Evolutionary conservation across 805 yeast genomes (phyloP).

Genomic region (Wickerhamiella hasegawae): DNA sequence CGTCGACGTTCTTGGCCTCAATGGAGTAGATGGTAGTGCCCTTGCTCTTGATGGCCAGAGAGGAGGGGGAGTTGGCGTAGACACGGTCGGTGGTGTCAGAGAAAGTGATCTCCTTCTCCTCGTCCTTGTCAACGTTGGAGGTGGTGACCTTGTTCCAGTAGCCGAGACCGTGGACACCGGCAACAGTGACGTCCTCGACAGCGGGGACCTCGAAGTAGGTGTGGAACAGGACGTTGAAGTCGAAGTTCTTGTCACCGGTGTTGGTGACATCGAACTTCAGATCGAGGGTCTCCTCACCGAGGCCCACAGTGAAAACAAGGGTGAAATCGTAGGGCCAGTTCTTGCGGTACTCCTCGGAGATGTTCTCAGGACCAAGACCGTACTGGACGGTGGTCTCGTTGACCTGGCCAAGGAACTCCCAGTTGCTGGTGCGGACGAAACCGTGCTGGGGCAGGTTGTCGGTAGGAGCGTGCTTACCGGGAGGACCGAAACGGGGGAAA

Average conservation of each 20-base stretch:
- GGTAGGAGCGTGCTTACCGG: constrained; percentile 22
- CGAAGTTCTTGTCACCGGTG: constrained; percentile 46
- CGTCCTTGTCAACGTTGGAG: constrained; percentile 26
- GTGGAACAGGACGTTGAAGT: constrained; percentile 91
- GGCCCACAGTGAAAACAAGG: constrained; percentile 48
- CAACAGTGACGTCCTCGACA: constrained; percentile 59
- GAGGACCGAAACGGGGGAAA: constrained; percentile 73
- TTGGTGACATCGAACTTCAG: constrained; percentile 65
- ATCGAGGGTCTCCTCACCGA: constrained; percentile 31
- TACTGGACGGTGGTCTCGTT: constrained; percentile 61
- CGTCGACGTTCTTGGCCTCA: constrained; percentile 37
- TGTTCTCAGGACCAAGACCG: constrained; percentile 76
- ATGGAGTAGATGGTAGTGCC: constrained; percentile 61
- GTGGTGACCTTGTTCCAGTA: constrained; percentile 61
- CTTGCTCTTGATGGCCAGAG: constrained; percentile 49
- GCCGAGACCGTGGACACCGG: constrained; percentile 56
- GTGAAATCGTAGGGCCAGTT: constrained; percentile 68
- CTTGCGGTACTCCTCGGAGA: constrained; percentile 40
- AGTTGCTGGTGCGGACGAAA: constrained; percentile 72
- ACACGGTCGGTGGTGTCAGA: constrained; percentile 66
- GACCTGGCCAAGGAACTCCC: constrained; percentile 91
- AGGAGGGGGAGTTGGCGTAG: constrained; percentile 39
- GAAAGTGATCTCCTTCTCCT: constrained; percentile 15
- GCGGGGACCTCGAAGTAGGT: constrained; percentile 66
- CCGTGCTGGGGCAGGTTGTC: constrained; percentile 85